These are phyloP conservation scores for Chlamydomonas reinhardtii DNA, from an alignment of 163 green algal species.

Conservation along the genomic window DNA sequence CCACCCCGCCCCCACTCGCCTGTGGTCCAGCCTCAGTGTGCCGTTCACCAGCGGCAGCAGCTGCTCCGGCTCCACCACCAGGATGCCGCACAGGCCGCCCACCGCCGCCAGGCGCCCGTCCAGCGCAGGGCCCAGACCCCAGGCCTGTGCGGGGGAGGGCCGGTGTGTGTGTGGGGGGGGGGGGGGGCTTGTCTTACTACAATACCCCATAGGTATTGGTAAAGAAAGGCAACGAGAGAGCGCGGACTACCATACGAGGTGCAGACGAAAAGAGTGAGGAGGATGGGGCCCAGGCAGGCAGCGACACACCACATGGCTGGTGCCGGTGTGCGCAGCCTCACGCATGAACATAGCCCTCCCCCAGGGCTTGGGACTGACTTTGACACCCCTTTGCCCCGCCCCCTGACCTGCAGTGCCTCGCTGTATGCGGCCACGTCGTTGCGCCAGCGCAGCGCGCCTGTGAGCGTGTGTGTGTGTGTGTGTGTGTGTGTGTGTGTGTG, in stretches of 20 bases:
- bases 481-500: neutral
- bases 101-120: conserved; percentile 52
- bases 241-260: too few relatives aligned
- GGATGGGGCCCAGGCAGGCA: too few relatives aligned
- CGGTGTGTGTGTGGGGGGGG: too few relatives aligned
- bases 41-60: conserved; percentile 80
- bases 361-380: too few relatives aligned
- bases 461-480: conserved; percentile 35
- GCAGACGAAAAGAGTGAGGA: too few relatives aligned
- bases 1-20: neutral
- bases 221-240: too few relatives aligned
- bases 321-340: too few relatives aligned
- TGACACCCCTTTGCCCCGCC: too few relatives aligned
- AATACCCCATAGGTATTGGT: too few relatives aligned
- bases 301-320: too few relatives aligned
- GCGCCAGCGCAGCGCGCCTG: conserved; percentile 84
- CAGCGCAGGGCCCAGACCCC: conserved; percentile 46
- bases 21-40: conserved; percentile 66
- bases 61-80: conserved; percentile 81
- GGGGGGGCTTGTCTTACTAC: too few relatives aligned
- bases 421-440: conserved; percentile 82
- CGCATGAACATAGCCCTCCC: too few relatives aligned
- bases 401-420: conserved; percentile 45
- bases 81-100: conserved; percentile 67
- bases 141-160: neutral